Evolutionary conservation across 805 yeast genomes (phyloP), one percentile per base, ranked within the genome.

Genomic region (Wickerhamomyces silvicola): DNA sequence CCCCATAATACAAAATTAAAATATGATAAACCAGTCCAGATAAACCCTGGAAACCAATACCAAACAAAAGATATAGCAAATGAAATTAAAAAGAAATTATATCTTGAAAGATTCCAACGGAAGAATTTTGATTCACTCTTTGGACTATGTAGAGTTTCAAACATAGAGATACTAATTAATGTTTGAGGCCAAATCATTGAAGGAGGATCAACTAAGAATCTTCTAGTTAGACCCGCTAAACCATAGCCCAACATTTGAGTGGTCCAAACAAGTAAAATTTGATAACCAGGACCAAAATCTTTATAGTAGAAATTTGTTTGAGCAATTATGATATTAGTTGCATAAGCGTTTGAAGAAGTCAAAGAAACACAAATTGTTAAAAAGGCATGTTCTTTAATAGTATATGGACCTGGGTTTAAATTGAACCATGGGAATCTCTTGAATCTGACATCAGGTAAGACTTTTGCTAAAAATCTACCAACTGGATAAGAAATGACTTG

Each of bases 221-320:
- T 64, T 51, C 80, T 64, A 21, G 73, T 60, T 31, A 78, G 33
- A 12, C 85, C 85, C 31, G 81, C 82, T 24, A 75, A 60, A 29
- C 81, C 81, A 45, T 76, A 76, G 17, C 85, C 85, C 40, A 78
- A 58, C 53, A 70, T 66, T 52, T 79, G 84, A 24, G 81, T 70
- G 14, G 79, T 66, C 50, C 73, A 59, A 24, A 68, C 66, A 24
- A 75, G 57, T 35, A 73, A 48, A 18, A 76, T 50, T 38, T 69
- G 71, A 42, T 68, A 74, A 22, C 75, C 72, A 6, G 37, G 43
- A 23, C 71, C 73, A 32, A 63, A 64, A 37, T 64, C 60, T 39
- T 59, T 56, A 21, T 54, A 42, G 46, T 71, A 73, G 52, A 68
- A 71, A 31, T 54, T 59, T 37, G 64, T 66, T 36, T 59, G 62